A percentile compares a stretch with the other conserved stretches of the same genome.
These are phyloP conservation scores for Kwoniella bestiolae DNA, from an alignment of 768 basidiomycete genomes.

Conservation along the genomic window DNA sequence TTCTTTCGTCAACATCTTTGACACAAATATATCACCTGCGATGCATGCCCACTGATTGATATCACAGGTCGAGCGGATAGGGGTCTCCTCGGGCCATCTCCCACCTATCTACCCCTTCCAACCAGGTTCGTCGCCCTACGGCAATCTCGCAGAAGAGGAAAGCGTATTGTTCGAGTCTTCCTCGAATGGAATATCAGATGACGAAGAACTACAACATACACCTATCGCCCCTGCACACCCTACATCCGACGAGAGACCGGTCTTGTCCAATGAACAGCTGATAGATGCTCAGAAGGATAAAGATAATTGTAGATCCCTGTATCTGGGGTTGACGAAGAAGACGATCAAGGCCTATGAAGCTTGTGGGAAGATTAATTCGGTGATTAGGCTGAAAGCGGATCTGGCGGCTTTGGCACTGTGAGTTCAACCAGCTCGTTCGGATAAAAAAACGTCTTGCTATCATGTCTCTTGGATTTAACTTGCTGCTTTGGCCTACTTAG, in stretches of 20 bases:
- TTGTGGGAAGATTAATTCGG: constrained; percentile 82
- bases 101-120: constrained; percentile 76
- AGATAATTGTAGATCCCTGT: constrained; percentile 76
- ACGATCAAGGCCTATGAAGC: constrained; percentile 83
- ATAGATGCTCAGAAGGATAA: constrained; percentile 64
- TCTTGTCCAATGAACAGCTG: constrained; percentile 65
- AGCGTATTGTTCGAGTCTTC: constrained; percentile 44
- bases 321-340: constrained; percentile 73
- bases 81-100: constrained; percentile 72
- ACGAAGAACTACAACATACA: constrained; percentile 20
- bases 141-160: constrained; percentile 27
- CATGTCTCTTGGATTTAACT: not conserved
- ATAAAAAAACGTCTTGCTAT: constrained; percentile 18
- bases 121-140: constrained; percentile 50
- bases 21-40: not conserved
- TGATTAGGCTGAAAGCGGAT: constrained; percentile 79
- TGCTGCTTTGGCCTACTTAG: not conserved
- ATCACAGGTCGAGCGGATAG: constrained; percentile 79
- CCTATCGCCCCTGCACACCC: constrained; percentile 9
- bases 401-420: constrained; percentile 89
- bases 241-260: constrained; percentile 30
- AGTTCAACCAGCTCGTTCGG: constrained; percentile 59
- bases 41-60: not conserved
- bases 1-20: not conserved
- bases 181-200: constrained; percentile 35